These are phyloP conservation scores for Pythium periplocum DNA, from an alignment of 352 stramenopile species.

Conservation along the genomic window DNA sequence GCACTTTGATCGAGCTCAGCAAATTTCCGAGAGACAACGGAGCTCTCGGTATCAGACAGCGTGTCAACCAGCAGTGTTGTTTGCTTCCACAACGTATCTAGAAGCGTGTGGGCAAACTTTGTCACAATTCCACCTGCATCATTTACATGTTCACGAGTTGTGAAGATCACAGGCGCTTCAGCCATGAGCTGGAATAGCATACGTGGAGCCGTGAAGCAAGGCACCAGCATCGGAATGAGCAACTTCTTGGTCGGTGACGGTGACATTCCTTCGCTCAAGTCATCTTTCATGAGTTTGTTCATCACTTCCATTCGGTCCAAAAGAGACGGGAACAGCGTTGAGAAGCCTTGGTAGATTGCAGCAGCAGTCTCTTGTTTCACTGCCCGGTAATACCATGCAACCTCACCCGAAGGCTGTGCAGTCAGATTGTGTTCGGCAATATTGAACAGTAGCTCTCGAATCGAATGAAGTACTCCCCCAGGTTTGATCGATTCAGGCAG, in stretches of 20 bases:
- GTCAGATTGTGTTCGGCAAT: slow-evolving; percentile 52
- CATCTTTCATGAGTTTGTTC: slow-evolving; percentile 63
- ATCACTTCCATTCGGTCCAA: slow-evolving; percentile 76
- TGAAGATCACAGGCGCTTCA: slow-evolving; percentile 31
- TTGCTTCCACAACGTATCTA: slow-evolving; percentile 44
- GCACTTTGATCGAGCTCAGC: slow-evolving; percentile 39
- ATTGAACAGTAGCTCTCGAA: slow-evolving; percentile 65
- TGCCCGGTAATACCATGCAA: slow-evolving; percentile 64
- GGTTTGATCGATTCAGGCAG: slow-evolving; percentile 21
- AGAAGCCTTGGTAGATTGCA: slow-evolving; percentile 77
- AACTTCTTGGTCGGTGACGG: slow-evolving; percentile 48
- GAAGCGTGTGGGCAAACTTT: slow-evolving; percentile 51
- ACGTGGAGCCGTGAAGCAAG: slow-evolving; percentile 76
- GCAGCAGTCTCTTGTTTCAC: slow-evolving; percentile 77
- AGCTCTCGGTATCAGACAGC: slow-evolving; percentile 6
- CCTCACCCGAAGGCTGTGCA: slow-evolving; percentile 25
- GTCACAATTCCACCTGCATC: slow-evolving; percentile 12
- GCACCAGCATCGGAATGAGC: slow-evolving; percentile 76
- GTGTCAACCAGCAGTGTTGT: slow-evolving; percentile 21
- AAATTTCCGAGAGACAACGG: slow-evolving; percentile 18
- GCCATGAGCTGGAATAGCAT: slow-evolving; percentile 82
- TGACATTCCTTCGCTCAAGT: slow-evolving; percentile 10
- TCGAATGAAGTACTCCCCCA: slow-evolving; percentile 40
- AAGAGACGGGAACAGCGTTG: slow-evolving; percentile 73
- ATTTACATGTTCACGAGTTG: slow-evolving; percentile 2